A percentile compares a stretch with the other conserved stretches of the same genome.
phyloP scores from a whole-genome alignment of 108 stramenopile genomes.

The Halocafeteria seosinensis region DNA sequence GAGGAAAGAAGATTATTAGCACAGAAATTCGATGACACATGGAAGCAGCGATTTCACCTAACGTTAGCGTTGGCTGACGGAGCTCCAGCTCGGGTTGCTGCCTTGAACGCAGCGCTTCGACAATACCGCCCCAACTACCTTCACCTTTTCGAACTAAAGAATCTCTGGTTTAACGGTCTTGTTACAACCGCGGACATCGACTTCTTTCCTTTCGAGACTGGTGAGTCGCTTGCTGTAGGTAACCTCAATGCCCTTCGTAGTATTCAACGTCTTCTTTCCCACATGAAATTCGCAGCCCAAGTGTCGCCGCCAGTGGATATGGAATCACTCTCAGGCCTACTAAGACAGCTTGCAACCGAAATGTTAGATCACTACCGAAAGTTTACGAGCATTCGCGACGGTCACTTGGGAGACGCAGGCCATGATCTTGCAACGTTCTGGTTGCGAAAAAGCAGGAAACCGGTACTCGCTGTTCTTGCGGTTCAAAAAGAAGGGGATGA shows the following conservation, averaged over 20 bases:
- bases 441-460: constrained; percentile 80
- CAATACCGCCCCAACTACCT: constrained; percentile 71
- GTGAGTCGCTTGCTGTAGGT: constrained; percentile 67
- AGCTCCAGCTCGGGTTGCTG: constrained; percentile 66
- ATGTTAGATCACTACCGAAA: neutral
- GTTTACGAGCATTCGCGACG: no score
- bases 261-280: no score
- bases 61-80: constrained; percentile 82
- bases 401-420: neutral
- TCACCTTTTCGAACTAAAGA: constrained; percentile 86
- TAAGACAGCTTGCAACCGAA: neutral
- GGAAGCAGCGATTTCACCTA: constrained; percentile 55
- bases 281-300: constrained; percentile 46
- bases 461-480: constrained; percentile 82
- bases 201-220: constrained; percentile 66
- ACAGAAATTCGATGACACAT: constrained; percentile 37
- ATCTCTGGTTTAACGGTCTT: constrained; percentile 75
- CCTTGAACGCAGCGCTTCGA: constrained; percentile 75
- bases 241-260: constrained; percentile 71
- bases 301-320: neutral
- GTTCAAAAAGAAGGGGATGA: constrained; percentile 44
- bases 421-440: constrained; percentile 71
- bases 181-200: constrained; percentile 73
- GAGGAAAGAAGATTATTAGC: constrained; percentile 62
- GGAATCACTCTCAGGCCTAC: neutral